Evolutionary conservation across 768 basidiomycete species (phyloP).

Genomic region (Pleurotus giganteus): DNA sequence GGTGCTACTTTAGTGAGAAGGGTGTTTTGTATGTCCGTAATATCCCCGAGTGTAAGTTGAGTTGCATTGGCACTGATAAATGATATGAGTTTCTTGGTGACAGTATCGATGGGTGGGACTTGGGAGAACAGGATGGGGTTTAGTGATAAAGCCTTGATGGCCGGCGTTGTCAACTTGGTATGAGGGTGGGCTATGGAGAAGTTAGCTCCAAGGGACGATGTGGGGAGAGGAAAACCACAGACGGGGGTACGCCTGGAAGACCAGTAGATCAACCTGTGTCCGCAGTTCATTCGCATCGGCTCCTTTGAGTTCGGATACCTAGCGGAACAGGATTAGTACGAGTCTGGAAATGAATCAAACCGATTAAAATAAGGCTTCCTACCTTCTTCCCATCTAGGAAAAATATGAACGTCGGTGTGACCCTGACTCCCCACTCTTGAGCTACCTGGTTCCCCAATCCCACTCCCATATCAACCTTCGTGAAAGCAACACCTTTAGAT

Average conservation of each 20-base stretch:
- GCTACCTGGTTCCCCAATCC: conserved; percentile 65
- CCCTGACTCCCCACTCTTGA: conserved; percentile 60
- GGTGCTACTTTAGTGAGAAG: conserved; percentile 51
- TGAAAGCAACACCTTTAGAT: conserved; percentile 64
- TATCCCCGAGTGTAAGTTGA: conserved; percentile 28
- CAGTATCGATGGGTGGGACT: conserved; percentile 64
- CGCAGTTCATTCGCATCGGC: conserved; percentile 66
- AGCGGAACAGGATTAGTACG: conserved; percentile 3
- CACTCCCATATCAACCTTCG: conserved; percentile 79
- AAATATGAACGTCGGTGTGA: conserved; percentile 88
- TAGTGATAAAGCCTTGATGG: conserved; percentile 60
- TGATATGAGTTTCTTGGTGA: conserved; percentile 56
- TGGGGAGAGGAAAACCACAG: conserved; percentile 25
- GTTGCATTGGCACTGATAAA: conserved; percentile 52
- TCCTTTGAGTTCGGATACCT: conserved; percentile 74
- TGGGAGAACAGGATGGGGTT: conserved; percentile 77
- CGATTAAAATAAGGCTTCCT: conserved; percentile 7
- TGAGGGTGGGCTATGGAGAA: conserved; percentile 70
- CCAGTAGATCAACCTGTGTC: conserved; percentile 70
- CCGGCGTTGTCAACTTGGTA: conserved; percentile 52
- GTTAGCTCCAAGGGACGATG: not conserved
- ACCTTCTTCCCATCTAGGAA: conserved; percentile 79
- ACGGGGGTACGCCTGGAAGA: conserved; percentile 83
- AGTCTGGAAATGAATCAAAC: not conserved
- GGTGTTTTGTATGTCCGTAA: conserved; percentile 45